Percentiles rank a stretch among this genome's conserved stretches.
Conservation (phyloP, 2,329 filamentous ascomycete genomes). For the Talaromyces sp. region DNA sequence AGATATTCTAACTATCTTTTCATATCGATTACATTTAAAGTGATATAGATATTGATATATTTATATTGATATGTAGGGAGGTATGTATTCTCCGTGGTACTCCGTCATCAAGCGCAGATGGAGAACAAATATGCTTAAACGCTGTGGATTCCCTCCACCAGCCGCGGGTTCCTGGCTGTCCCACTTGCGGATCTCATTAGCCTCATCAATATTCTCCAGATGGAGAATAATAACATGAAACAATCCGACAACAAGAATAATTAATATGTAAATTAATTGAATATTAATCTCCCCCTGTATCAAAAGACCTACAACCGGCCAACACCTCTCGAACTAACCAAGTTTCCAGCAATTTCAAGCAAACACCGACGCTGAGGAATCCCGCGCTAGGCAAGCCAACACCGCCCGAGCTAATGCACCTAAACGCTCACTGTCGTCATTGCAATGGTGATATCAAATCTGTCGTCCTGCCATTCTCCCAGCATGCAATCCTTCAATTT, state of each 20-base stretch:
- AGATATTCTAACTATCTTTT: background rate
- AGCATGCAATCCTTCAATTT: background rate
- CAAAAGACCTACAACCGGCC: background rate
- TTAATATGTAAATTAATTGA: background rate
- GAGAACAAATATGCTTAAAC: slow-evolving; percentile 1
- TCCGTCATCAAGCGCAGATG: background rate
- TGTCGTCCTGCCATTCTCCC: background rate
- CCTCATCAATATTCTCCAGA: background rate
- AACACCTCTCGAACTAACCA: background rate
- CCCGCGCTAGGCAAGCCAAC: background rate
- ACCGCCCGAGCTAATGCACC: background rate
- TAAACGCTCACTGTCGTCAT: background rate
- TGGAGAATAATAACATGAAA: background rate
- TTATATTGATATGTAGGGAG: background rate
- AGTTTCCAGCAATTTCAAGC: background rate
- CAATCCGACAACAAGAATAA: background rate
- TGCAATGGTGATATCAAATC: background rate
- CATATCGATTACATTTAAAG: too few relatives aligned
- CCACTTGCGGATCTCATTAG: background rate
- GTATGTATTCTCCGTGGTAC: background rate
- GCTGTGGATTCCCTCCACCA: background rate
- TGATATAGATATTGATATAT: too few relatives aligned
- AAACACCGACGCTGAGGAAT: background rate
- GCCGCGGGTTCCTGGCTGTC: background rate
- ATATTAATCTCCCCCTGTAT: background rate